Evolutionary conservation across 2,329 filamentous ascomycete genomes (phyloP).

Genomic region (Aspergillus pseudonomiae): DNA sequence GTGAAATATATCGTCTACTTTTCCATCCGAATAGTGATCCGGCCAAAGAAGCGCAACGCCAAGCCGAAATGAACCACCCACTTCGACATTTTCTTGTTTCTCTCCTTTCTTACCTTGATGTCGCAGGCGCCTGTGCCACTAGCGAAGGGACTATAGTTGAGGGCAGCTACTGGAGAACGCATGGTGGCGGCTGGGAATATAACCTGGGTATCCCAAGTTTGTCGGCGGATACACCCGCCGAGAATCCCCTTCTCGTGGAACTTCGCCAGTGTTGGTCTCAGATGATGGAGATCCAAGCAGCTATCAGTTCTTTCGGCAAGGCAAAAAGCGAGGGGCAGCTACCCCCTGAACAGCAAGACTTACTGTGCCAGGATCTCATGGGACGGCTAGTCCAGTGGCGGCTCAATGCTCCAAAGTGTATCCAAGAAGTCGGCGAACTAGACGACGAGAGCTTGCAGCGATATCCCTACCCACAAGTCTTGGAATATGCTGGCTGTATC

Average conservation of each 20-base stretch:
- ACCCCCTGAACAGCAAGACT: conserved; percentile 32
- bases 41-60: conserved; percentile 29
- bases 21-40: conserved; percentile 32
- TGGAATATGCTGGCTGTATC: conserved; percentile 40
- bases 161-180: conserved; percentile 43
- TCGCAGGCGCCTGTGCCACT: conserved; percentile 43
- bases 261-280: conserved; percentile 35
- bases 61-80: conserved; percentile 37
- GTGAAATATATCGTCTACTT: conserved; percentile 40
- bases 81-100: conserved; percentile 43
- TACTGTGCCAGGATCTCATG: conserved; percentile 33
- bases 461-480: conserved; percentile 34
- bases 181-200: conserved; percentile 44
- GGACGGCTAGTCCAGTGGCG: conserved; percentile 34
- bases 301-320: conserved; percentile 37
- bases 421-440: conserved; percentile 31
- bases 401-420: conserved; percentile 29
- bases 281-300: conserved; percentile 39
- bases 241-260: conserved; percentile 29
- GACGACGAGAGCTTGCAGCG: conserved; percentile 31
- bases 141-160: conserved; percentile 41
- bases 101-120: conserved; percentile 43
- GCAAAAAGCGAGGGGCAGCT: conserved; percentile 35
- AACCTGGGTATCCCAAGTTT: conserved; percentile 38
- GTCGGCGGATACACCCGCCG: conserved; percentile 22